A percentile compares a stretch with the other conserved stretches of the same genome.
These are phyloP conservation scores for Colletotrichum cuscutae DNA, from an alignment of 2,329 filamentous ascomycete genomes.

Conservation along the genomic window DNA sequence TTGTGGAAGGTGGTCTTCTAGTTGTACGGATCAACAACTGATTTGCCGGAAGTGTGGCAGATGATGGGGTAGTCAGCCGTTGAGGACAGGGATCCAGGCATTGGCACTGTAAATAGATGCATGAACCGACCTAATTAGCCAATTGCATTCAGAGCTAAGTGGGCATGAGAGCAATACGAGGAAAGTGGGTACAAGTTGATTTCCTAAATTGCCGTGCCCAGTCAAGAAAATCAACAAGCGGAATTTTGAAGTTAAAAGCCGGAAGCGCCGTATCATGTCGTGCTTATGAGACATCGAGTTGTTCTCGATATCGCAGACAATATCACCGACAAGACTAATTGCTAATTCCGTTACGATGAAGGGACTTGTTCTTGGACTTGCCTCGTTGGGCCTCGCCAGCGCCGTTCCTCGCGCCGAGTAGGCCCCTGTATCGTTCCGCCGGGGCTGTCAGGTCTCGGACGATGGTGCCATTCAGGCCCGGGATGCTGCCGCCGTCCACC, in stretches of 20 bases:
- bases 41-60: neutral
- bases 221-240: constrained; percentile 8
- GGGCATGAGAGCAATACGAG: constrained; percentile 23
- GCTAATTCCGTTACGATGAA: constrained; percentile 5
- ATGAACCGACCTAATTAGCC: constrained; percentile 4
- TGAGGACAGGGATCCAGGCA: constrained; percentile 11
- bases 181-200: constrained; percentile 13
- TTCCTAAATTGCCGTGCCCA: neutral
- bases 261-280: neutral
- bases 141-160: neutral
- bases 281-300: neutral
- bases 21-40: constrained; percentile 7
- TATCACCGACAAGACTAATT: neutral
- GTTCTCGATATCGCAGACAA: neutral
- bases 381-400: constrained; percentile 14
- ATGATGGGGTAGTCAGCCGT: neutral
- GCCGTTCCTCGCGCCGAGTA: neutral
- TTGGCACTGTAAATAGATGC: constrained; percentile 11
- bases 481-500: neutral
- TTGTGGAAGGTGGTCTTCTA: constrained; percentile 15
- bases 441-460: constrained; percentile 30
- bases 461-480: constrained; percentile 4
- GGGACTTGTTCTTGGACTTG: constrained; percentile 8
- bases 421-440: neutral
- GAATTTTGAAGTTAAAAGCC: constrained; percentile 5